Base-by-base conservation (phyloP, 2,329 filamentous ascomycete species). In the Dendryphion nanum region DNA sequence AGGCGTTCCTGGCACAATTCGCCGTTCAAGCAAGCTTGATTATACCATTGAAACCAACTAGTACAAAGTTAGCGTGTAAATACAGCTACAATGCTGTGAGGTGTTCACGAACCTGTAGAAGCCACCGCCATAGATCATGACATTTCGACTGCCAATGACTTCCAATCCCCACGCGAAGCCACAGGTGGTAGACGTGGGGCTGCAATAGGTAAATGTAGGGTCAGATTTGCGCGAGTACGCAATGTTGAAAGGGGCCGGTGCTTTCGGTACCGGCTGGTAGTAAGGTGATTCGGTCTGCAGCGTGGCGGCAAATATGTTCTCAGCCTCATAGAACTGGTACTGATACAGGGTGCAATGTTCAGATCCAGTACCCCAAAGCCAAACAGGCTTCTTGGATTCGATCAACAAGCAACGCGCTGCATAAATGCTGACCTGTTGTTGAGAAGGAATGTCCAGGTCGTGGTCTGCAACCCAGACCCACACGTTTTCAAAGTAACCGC, bases 271-370 rank as follows among this genome's bases (percentile, higher is more conserved):
- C 62, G 83, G 78, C 70, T 91, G 86, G 76, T 82, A 87, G 73
- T 80, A 78, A n/a, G 89, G 85, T 4, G 89, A 93, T 69, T 95
- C 89, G 4, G 85, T 86, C 71, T 95, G 89, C 53, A 94, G 86
- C 30, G 86, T 68, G 4, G 78, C 81, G 74, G 91, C 82, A 70
- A 84, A 94, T 44, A 94, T 76, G 59, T 89, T 85, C 55, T 80
- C 74, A 5, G 89, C 85, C 44, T 82, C 82, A 59, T 75, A 70
- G 53, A 95, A 70, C 66, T 94, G 85, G 72, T 93, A 95, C 73
- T 95, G 91, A 68, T 81, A 81, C 6, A 80, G 59, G 48, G 72
- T 67, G 52, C 67, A 69, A 58, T 81, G 78, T 59, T 81, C 78
- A 4, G 74, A 75, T 1, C 71, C 66, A 1, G 85, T 90, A 12